These are phyloP conservation scores for Mortierella sp. DNA, from an alignment of 371 early-diverging fungal species.

Conservation along the genomic window DNA sequence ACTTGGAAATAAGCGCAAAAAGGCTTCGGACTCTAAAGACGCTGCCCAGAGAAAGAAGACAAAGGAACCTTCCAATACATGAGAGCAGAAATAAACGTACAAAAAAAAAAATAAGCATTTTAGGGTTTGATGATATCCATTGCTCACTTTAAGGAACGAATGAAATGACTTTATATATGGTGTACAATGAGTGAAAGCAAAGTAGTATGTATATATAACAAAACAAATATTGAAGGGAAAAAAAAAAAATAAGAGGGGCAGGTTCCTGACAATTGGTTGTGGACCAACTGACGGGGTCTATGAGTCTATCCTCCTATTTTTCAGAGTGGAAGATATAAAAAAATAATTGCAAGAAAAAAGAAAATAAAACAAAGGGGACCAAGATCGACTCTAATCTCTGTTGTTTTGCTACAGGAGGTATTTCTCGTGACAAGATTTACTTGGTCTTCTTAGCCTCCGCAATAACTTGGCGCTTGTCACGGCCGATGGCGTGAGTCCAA, in stretches of 20 bases:
- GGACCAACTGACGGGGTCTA: neutral
- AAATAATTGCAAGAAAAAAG: neutral
- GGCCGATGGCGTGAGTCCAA: conserved; percentile 54
- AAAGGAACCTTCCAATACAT: conserved; percentile 13
- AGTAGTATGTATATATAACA: neutral
- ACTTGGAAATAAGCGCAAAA: conserved; percentile 49
- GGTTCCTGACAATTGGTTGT: neutral
- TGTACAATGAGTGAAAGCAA: neutral
- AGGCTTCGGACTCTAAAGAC: conserved; percentile 16
- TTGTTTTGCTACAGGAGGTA: neutral
- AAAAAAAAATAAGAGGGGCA: neutral
- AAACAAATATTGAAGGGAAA: neutral
- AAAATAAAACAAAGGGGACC: neutral
- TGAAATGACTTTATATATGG: conserved; percentile 4
- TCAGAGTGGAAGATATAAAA: neutral
- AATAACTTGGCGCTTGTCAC: conserved; percentile 55
- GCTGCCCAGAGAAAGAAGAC: conserved; percentile 28
- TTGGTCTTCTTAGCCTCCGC: conserved; percentile 33
- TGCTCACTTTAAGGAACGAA: conserved; percentile 1
- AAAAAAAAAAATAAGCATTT: conserved; percentile 11
- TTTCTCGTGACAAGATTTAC: conserved; percentile 16
- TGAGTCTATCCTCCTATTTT: conserved; percentile 1
- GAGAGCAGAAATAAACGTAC: conserved; percentile 7
- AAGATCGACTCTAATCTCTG: neutral
- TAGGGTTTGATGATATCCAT: neutral